These are phyloP conservation scores for Lipomyces mesembrius DNA, from an alignment of 805 yeast species.

Conservation along the genomic window DNA sequence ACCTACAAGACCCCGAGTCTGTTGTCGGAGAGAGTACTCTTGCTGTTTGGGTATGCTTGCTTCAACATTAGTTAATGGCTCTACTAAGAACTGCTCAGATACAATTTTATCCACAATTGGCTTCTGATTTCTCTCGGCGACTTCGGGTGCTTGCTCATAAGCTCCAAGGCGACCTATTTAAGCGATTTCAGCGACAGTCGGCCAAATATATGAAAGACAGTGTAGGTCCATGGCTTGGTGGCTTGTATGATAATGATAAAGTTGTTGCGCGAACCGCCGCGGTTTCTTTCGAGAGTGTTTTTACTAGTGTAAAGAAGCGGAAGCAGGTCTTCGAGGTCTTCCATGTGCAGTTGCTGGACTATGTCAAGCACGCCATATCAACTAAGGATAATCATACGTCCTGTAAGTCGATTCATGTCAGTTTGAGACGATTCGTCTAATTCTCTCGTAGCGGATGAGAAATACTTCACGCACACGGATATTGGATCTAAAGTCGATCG, in stretches of 20 bases:
- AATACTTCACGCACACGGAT: slow-evolving; percentile 31
- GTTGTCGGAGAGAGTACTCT: slow-evolving; percentile 58
- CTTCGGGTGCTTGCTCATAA: slow-evolving; percentile 69
- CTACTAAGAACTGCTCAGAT: neutral
- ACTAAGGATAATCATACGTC: slow-evolving; percentile 21
- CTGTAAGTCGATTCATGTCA: slow-evolving; percentile 8
- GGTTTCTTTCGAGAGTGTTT: slow-evolving; percentile 56
- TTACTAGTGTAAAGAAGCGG: slow-evolving; percentile 60
- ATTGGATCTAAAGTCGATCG: slow-evolving; percentile 20
- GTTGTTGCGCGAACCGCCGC: slow-evolving; percentile 59
- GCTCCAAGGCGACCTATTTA: slow-evolving; percentile 62
- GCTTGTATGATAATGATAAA: slow-evolving; percentile 71
- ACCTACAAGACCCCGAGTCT: slow-evolving; percentile 44
- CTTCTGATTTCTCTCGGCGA: slow-evolving; percentile 69
- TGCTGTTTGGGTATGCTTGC: slow-evolving; percentile 59
- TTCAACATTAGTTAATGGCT: neutral
- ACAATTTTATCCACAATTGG: slow-evolving; percentile 78
- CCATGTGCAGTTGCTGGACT: slow-evolving; percentile 58
- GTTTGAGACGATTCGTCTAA: neutral
- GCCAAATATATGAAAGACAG: slow-evolving; percentile 71
- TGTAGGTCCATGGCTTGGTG: slow-evolving; percentile 74
- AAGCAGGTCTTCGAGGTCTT: slow-evolving; percentile 66
- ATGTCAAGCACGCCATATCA: slow-evolving; percentile 55
- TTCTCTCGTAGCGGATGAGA: slow-evolving; percentile 27
- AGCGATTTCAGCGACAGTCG: slow-evolving; percentile 57